Evolutionary conservation across 257 asterid species (phyloP).

Genomic region (Asclepias syriaca): DNA sequence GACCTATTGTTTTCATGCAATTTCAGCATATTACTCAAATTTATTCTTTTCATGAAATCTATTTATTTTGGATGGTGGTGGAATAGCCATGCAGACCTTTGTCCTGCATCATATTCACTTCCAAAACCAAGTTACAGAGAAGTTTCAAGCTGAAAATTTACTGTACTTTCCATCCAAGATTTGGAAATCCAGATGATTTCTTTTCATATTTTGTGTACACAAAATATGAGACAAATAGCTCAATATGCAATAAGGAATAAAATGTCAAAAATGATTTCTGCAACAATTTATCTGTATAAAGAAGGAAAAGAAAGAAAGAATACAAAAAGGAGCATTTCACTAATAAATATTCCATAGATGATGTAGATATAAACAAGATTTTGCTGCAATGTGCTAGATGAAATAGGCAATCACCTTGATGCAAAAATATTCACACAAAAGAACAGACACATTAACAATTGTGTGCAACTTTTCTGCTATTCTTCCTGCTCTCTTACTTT

Average conservation of each 20-base stretch:
- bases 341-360: not conserved
- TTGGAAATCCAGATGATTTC: not conserved
- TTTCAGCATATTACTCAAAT: too few relatives aligned
- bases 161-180: not conserved
- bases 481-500: not conserved
- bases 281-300: not conserved
- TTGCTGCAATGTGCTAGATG: not conserved
- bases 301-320: too few relatives aligned
- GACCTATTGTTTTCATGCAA: too few relatives aligned
- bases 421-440: not conserved
- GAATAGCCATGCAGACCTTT: too few relatives aligned
- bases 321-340: not conserved
- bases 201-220: not conserved
- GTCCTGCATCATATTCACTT: not conserved
- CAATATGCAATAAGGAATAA: not conserved
- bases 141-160: not conserved
- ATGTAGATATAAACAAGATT: not conserved
- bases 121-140: not conserved
- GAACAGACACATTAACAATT: not conserved
- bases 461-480: not conserved
- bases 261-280: not conserved
- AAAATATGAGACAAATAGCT: not conserved
- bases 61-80: too few relatives aligned
- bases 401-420: constrained; percentile 3
- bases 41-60: too few relatives aligned